Base-by-base conservation (phyloP, 2,329 filamentous ascomycete species). In the Parastagonospora nodorum region DNA sequence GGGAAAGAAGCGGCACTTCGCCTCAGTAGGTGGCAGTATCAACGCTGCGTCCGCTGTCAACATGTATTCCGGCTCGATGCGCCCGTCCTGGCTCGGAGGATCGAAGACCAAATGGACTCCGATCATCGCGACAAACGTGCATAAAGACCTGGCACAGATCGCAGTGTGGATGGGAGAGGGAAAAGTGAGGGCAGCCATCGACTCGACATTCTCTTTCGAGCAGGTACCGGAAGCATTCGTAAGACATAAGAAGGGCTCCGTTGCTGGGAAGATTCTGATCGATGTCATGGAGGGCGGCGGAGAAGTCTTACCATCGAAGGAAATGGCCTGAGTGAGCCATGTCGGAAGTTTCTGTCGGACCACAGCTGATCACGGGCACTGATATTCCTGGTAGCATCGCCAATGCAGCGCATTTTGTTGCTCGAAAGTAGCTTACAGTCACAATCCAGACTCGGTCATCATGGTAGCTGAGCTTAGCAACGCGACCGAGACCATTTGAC, bases 191-290 rank as follows among this genome's bases (percentile, higher is more conserved):
- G 64, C 78, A 1, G 75, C 82, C 0, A 72, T 87, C 46, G 84
- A 85, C 59, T 73, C 79, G 52, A 73, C 71, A 4, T 84, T 79
- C 60, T 66, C 73, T n/a, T 81, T 84, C 58, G 79, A 82, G 40
- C 77, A 86, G 45, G 77, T 76, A 2, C 74, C 76, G 2, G 76
- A 80, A 62, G 84, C 83, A 2, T 84, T 81, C 67, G 75, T 78
- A 63, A 82, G 77, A 60, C 61, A 86, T 57, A 84, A 80, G 68
- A 78, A 71, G 0, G 79, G 80, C 0, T 76, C 78, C 35, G 75
- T 79, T 1, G 78, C 69, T 50, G 85, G 85, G 0, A 87, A 87
- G 70, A 68, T 88, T 51, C 74, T 87, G 8, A 59, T 75, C 29
- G 48, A 55, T 31, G 50, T 57, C 27, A 15, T 15, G 16, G n/a